phyloP scores from a whole-genome alignment of 139 green algal genomes.

The Pleodorina starrii region DNA sequence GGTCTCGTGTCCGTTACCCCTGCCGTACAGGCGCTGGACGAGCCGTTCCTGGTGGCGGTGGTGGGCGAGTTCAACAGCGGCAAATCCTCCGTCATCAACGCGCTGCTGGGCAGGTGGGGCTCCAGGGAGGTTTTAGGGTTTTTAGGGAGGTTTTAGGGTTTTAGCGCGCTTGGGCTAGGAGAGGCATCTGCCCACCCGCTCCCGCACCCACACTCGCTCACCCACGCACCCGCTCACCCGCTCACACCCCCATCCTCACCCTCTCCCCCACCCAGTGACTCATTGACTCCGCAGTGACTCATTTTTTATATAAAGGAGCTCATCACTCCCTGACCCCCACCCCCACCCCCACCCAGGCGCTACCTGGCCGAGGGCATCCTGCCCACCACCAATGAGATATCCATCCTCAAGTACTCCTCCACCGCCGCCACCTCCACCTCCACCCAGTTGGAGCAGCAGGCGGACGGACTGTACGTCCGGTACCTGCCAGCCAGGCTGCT shows the following conservation, averaged over 20 bases:
- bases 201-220: too few species aligned
- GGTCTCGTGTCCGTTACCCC: too few species aligned
- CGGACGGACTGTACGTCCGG: conserved; percentile 90
- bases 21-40: conserved; percentile 81
- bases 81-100: conserved; percentile 96
- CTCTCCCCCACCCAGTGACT: too few species aligned
- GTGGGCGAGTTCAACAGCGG: conserved; percentile 96
- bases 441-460: conserved; percentile 62
- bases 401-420: conserved; percentile 84
- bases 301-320: too few species aligned
- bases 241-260: too few species aligned
- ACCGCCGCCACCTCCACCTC: neutral
- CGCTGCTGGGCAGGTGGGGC: conserved; percentile 82
- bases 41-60: conserved; percentile 96
- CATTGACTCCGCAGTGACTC: too few species aligned
- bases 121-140: too few species aligned
- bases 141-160: too few species aligned
- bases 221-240: too few species aligned
- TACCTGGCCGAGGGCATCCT: conserved; percentile 95
- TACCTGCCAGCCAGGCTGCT: conserved; percentile 84
- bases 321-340: too few species aligned
- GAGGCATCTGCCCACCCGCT: too few species aligned
- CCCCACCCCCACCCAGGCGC: conserved; percentile 25
- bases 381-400: conserved; percentile 99
- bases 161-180: too few species aligned